phyloP scores from a whole-genome alignment of 768 basidiomycete species.

The Butyriboletus loyo region DNA sequence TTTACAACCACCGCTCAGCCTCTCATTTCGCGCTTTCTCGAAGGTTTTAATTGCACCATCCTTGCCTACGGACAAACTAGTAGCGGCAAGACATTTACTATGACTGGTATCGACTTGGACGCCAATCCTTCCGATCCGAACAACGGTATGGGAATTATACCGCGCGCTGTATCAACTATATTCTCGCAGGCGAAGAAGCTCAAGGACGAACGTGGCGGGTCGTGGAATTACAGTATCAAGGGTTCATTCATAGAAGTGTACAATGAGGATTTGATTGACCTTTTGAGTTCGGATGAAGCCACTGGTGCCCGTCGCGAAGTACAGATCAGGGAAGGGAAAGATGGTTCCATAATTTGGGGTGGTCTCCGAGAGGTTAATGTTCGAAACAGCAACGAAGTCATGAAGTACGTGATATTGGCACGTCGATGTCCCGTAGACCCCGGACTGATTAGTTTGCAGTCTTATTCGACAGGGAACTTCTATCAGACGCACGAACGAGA shows the following conservation, averaged over 20 bases:
- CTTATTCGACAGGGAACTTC: constrained; percentile 87
- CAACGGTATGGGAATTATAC: constrained; percentile 93
- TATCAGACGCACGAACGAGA: constrained; percentile 92
- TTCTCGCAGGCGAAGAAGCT: constrained; percentile 75
- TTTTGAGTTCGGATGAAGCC: constrained; percentile 73
- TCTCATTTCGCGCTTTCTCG: constrained; percentile 81
- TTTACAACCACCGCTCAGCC: constrained; percentile 84
- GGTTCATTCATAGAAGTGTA: constrained; percentile 97
- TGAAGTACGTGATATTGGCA: constrained; percentile 61
- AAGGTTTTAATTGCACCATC: constrained; percentile 92
- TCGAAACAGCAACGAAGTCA: constrained; percentile 82
- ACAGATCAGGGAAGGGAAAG: constrained; percentile 95
- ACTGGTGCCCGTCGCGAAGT: constrained; percentile 76
- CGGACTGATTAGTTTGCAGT: constrained; percentile 41
- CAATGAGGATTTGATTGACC: constrained; percentile 97
- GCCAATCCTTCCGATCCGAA: constrained; percentile 77
- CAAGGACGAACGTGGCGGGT: constrained; percentile 68
- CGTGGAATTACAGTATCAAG: constrained; percentile 79
- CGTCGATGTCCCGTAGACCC: constrained; percentile 6
- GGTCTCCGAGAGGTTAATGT: constrained; percentile 91
- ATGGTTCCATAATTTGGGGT: constrained; percentile 95
- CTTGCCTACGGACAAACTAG: constrained; percentile 35
- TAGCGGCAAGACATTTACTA: constrained; percentile 62
- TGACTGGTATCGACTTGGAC: constrained; percentile 94
- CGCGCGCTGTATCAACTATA: constrained; percentile 86